These are phyloP conservation scores for Nicotiana tomentosiformis DNA, from an alignment of 257 asterid species.

Conservation along the genomic window DNA sequence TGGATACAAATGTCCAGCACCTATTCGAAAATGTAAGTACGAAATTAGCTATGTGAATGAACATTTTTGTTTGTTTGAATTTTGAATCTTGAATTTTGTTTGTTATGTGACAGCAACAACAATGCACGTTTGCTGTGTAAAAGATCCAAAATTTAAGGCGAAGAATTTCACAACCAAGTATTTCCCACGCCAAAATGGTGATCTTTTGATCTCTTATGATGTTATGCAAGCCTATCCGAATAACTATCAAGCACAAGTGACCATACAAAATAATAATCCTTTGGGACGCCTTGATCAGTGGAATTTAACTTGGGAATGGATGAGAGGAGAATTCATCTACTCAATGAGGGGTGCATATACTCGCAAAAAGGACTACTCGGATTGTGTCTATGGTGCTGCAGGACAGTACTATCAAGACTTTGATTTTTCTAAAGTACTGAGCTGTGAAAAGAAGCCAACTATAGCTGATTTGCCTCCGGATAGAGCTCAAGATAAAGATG, in stretches of 20 bases:
- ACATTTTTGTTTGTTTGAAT: constrained; percentile 3
- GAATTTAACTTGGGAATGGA: constrained; percentile 97
- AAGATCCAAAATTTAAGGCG: constrained; percentile 63
- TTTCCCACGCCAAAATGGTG: constrained; percentile 52
- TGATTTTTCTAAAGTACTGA: constrained; percentile 67
- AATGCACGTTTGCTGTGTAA: constrained; percentile 70
- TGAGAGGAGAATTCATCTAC: constrained; percentile 78
- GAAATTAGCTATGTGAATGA: neutral
- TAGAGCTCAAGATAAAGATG: constrained; percentile 48
- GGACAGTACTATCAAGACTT: constrained; percentile 60
- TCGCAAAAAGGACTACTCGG: constrained; percentile 56
- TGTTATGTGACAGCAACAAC: constrained; percentile 36
- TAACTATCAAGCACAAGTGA: constrained; percentile 79
- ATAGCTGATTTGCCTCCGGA: constrained; percentile 70
- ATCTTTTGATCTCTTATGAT: constrained; percentile 72
- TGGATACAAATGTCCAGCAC: constrained; percentile 71
- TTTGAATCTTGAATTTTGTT: constrained; percentile 34
- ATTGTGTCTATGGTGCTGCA: constrained; percentile 76
- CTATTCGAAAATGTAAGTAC: constrained; percentile 30
- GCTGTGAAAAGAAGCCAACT: constrained; percentile 56
- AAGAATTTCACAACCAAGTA: constrained; percentile 41
- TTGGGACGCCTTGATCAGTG: constrained; percentile 90
- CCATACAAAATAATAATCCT: constrained; percentile 75
- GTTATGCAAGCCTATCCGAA: constrained; percentile 52
- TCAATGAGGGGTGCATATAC: constrained; percentile 79